Conservation (phyloP, 805 yeast genomes). For the Lipomyces orientalis region DNA sequence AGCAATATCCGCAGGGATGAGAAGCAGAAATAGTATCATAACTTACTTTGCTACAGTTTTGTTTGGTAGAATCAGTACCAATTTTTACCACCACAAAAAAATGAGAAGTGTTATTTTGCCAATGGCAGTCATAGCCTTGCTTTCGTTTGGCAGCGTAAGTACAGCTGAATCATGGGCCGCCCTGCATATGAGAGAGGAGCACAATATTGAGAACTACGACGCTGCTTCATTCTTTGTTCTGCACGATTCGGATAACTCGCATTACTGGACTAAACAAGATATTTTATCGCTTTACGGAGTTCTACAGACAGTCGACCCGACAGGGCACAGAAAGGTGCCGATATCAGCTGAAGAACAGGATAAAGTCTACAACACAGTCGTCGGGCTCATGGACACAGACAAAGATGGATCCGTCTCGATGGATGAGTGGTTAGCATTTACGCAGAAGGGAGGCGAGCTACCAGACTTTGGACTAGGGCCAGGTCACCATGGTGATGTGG, state of each 20-base stretch:
- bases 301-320: constrained; percentile 49
- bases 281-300: constrained; percentile 84
- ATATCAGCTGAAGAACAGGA: constrained; percentile 60
- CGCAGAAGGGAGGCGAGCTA: constrained; percentile 66
- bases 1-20: no score
- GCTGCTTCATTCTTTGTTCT: constrained; percentile 76
- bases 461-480: constrained; percentile 95
- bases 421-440: constrained; percentile 73
- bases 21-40: no score
- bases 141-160: not conserved
- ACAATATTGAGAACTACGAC: constrained; percentile 74
- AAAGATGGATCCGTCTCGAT: constrained; percentile 66
- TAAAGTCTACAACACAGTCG: constrained; percentile 60
- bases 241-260: constrained; percentile 67
- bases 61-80: not conserved
- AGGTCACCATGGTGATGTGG: constrained; percentile 94
- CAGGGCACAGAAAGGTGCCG: constrained; percentile 48
- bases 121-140: not conserved
- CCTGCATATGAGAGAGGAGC: constrained; percentile 93
- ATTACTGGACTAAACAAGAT: constrained; percentile 67
- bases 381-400: constrained; percentile 67
- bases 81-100: not conserved
- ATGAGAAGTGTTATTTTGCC: not conserved
- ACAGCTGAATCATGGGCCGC: constrained; percentile 61
- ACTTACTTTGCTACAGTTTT: not conserved